Evolutionary conservation across 2,329 filamentous ascomycete genomes (phyloP).

Genomic region (Balansia obtecta): DNA sequence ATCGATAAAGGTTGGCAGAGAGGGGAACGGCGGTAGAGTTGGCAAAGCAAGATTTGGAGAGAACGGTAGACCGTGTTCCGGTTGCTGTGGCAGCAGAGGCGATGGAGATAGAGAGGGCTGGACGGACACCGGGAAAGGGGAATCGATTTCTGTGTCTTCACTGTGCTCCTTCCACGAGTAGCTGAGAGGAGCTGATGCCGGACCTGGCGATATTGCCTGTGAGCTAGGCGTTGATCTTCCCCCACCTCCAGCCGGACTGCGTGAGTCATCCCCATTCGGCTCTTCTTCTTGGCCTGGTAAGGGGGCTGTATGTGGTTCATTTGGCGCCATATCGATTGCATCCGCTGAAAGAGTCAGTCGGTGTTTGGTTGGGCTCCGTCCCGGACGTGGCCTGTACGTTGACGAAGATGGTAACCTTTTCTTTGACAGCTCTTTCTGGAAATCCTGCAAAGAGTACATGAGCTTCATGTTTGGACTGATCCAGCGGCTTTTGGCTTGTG

Average conservation of each 20-base stretch:
- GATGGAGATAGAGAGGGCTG: neutral
- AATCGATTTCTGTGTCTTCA: slow-evolving; percentile 14
- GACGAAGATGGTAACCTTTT: slow-evolving; percentile 33
- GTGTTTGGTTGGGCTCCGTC: slow-evolving; percentile 47
- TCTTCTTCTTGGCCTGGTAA: slow-evolving; percentile 40
- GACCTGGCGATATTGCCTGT: slow-evolving; percentile 44
- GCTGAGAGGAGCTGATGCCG: slow-evolving; percentile 54
- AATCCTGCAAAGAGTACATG: slow-evolving; percentile 81
- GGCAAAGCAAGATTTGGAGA: neutral
- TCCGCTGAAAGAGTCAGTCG: slow-evolving; percentile 47
- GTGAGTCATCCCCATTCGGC: slow-evolving; percentile 25
- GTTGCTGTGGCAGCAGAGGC: neutral
- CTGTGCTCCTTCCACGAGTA: slow-evolving; percentile 43
- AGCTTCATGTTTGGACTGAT: slow-evolving; percentile 87
- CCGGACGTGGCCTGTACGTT: slow-evolving; percentile 35
- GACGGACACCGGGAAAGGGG: neutral
- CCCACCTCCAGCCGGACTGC: slow-evolving; percentile 32
- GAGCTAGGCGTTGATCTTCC: slow-evolving; percentile 40
- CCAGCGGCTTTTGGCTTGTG: slow-evolving; percentile 73
- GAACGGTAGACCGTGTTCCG: neutral
- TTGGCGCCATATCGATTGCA: slow-evolving; percentile 37
- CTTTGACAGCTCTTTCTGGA: slow-evolving; percentile 50
- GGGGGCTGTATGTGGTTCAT: slow-evolving; percentile 49
- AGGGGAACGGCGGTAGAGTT: neutral
- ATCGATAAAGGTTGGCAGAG: slow-evolving; percentile 5